Base-by-base conservation (phyloP, 768 basidiomycete species). In the Lentinula aciculospora region DNA sequence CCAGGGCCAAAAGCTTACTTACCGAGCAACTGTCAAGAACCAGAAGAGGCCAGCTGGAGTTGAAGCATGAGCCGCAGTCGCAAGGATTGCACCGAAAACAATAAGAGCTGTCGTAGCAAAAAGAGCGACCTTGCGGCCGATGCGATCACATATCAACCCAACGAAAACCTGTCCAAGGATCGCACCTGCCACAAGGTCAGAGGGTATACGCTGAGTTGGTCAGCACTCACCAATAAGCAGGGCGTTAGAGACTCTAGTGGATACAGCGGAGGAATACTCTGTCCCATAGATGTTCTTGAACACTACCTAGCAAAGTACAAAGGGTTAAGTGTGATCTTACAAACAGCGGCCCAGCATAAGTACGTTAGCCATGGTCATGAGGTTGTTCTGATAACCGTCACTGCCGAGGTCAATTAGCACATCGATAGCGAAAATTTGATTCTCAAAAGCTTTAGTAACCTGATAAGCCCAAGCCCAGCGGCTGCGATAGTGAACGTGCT, bases 91-190 rank as follows among this genome's bases (percentile, higher is more conserved):
- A 23, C 89, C 89, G 45, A 88, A 49, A 54, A 89, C 84, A 59
- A 91, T 91, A 36, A 86, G 69, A 32, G 81, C 63, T 0, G 88
- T 91, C 1, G 88, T 89, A 36, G 76, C 67, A 19, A 89, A 81
- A 53, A 91, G 79, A 17, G 86, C 88, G n/a, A 81, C 80, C 67
- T 90, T 90, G 51, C 89, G 75, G n/a, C 89, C 89, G 27, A 86
- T 65, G 50, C 83, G 76, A 66, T 91, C 89, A 62, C 86, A 89
- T n/a, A 88, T 67, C 23, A 88, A 63, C 12, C 89, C 89, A 36
- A 89, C 83, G 39, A 76, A 56, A 25, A 87, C 48, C 62, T 86
- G 85, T 19, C 84, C 84, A 36, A 85, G 68, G 60, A 86, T 76
- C 44, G 82, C 84, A 36, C 85, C 85, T 83, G 19, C 6, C n/a